Percentiles rank a stretch among this genome's conserved stretches.
These are phyloP conservation scores for Leccinellum rugosiceps DNA, from an alignment of 768 basidiomycete species.

Conservation along the genomic window DNA sequence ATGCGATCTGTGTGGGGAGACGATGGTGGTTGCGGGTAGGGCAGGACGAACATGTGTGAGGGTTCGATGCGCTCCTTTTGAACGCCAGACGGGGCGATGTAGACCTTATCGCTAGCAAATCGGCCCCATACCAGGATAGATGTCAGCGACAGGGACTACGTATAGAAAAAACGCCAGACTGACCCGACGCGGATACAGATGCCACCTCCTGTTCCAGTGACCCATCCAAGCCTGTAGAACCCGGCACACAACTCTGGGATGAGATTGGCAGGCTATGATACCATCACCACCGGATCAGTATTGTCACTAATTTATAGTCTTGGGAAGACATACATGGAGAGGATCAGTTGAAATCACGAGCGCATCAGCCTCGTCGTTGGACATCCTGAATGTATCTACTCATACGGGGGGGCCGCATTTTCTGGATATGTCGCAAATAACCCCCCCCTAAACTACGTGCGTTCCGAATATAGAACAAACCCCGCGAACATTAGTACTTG, in stretches of 20 bases:
- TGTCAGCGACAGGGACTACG: background rate
- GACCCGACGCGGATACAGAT: constrained; percentile 73
- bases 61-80: constrained; percentile 88
- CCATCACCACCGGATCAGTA: background rate
- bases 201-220: constrained; percentile 85
- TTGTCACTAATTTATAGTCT: background rate
- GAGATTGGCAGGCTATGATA: constrained; percentile 85
- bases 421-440: background rate
- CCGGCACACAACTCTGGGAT: constrained; percentile 82
- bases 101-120: constrained; percentile 62
- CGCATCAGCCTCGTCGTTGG: constrained; percentile 36
- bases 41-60: constrained; percentile 83
- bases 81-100: constrained; percentile 85
- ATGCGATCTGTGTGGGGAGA: constrained; percentile 66
- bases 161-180: constrained; percentile 15
- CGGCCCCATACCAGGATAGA: background rate
- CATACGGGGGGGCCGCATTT: background rate
- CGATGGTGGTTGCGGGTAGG: constrained; percentile 60
- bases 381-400: constrained; percentile 7
- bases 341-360: constrained; percentile 62
- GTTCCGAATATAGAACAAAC: background rate
- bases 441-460: background rate
- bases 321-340: constrained; percentile 46
- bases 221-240: constrained; percentile 89
- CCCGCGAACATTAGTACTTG: too few relatives aligned